These are phyloP conservation scores for Fusarium duplospermum DNA, from an alignment of 2,329 filamentous ascomycete genomes.

Conservation along the genomic window DNA sequence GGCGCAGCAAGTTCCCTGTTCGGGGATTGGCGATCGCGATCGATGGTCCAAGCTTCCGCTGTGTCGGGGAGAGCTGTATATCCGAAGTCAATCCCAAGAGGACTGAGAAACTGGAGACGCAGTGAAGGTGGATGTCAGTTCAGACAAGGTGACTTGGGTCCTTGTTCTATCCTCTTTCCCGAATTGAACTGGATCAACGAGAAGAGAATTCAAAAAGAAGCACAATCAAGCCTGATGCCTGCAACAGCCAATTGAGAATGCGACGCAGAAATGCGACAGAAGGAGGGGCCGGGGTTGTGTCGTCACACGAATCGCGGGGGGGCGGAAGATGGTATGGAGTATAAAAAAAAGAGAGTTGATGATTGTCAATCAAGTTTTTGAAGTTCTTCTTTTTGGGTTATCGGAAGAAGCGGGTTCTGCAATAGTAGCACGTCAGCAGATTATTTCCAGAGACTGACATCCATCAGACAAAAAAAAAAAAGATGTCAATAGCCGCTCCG, in stretches of 20 bases:
- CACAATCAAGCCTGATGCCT: slow-evolving; percentile 11
- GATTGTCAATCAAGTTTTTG: not conserved
- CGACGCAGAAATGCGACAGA: slow-evolving; percentile 18
- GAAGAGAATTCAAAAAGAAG: slow-evolving; percentile 2
- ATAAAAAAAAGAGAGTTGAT: not conserved
- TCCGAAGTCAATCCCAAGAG: not conserved
- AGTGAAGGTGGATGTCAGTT: not conserved
- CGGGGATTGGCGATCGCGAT: slow-evolving; percentile 27
- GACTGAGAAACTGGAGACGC: not conserved
- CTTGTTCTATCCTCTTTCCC: slow-evolving; percentile 12
- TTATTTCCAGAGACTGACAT: not conserved
- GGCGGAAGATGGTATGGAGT: not conserved
- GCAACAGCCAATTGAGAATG: slow-evolving; percentile 15
- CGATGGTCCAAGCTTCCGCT: slow-evolving; percentile 28
- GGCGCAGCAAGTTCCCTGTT: slow-evolving; percentile 8
- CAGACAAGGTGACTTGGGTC: not conserved
- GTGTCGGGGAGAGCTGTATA: slow-evolving; percentile 8
- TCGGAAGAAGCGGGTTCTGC: slow-evolving; percentile 1
- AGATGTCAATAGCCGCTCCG: not conserved
- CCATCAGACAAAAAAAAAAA: not conserved
- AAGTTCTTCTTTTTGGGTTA: not conserved
- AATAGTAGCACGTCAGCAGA: not conserved
- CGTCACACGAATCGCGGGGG: slow-evolving; percentile 31
- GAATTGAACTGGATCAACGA: slow-evolving; percentile 10
- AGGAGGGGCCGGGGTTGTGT: slow-evolving; percentile 13